These are phyloP conservation scores for Cystobasidium tubakii DNA, from an alignment of 768 basidiomycete genomes.

Conservation along the genomic window DNA sequence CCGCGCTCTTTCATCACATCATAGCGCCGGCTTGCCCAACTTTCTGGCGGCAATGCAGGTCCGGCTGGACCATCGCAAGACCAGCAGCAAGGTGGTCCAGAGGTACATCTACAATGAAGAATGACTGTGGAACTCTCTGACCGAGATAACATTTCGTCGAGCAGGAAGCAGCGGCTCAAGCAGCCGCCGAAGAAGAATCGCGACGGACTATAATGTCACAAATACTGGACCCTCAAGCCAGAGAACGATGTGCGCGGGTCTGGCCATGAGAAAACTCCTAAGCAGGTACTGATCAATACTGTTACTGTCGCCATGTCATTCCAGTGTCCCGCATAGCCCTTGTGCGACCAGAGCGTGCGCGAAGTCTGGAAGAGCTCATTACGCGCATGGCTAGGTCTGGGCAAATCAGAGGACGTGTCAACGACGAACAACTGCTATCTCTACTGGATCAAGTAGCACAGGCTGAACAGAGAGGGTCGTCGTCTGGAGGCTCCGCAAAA, in stretches of 20 bases:
- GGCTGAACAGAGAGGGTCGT: background rate
- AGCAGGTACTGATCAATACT: background rate
- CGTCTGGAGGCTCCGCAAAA: background rate
- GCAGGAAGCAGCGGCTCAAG: conserved; percentile 49
- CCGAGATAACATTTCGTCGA: no score
- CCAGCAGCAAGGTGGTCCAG: conserved; percentile 13
- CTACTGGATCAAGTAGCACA: conserved; percentile 69
- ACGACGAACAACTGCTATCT: conserved; percentile 74
- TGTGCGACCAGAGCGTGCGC: conserved; percentile 73
- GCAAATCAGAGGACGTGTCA: conserved; percentile 68
- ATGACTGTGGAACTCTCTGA: conserved; percentile 35
- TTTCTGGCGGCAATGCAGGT: conserved; percentile 39
- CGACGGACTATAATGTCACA: conserved; percentile 70
- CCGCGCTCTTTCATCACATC: no score
- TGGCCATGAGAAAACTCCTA: background rate
- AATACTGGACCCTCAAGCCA: conserved; percentile 67
- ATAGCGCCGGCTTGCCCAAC: conserved; percentile 50
- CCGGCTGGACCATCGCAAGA: conserved; percentile 42
- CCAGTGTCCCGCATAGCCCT: conserved; percentile 79
- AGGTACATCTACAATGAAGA: conserved; percentile 6
- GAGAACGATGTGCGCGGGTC: conserved; percentile 64
- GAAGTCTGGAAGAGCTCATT: conserved; percentile 71
- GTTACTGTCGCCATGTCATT: background rate
- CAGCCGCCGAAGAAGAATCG: conserved; percentile 63
- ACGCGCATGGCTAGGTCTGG: conserved; percentile 76